Base-by-base conservation (phyloP, 2,329 filamentous ascomycete species). In the Rhinocladiella similis region DNA sequence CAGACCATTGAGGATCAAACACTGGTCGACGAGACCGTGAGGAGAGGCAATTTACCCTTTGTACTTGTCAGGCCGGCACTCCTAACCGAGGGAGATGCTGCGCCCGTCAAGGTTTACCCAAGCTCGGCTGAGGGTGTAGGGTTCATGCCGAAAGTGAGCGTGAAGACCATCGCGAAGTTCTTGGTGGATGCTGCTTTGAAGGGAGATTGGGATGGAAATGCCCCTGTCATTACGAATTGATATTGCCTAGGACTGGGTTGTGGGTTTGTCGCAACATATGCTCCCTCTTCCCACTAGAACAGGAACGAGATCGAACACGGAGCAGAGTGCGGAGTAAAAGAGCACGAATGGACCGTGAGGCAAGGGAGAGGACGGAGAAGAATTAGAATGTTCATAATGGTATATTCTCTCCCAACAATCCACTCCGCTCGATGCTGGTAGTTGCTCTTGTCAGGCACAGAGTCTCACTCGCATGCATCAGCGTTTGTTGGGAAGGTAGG, bases 1-100 rank as follows among this genome's bases (percentile, higher is more conserved):
- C 68, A 74, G 27, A 76, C 75, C 46, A 73, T 76, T 25, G 67
- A 74, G 1, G 81, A 83, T 53, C 81, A 83, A 56, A 71, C 76
- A 47, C 66, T 69, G 29, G 73, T 80, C 35, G 79, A 81, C 36
- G 53, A 61, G 12, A 69, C 77, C 61, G 68, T 80, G 1, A 72
- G 72, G 47, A 68, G 62, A 12, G 72, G 67, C 1, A 13, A 33
- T 12, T 63, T 74, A 3, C 65, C 70, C 3, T 78, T 70, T 63
- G 76, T 80, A 2, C 50, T 81, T n/a, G 76, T 76, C 3, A 69
- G 77, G 2, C 76, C 79, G 3, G 67, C 69, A 1, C 73, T 77
- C 50, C 65, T 82, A 58, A 70, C 70, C 1, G 75, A 76, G 1
- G 75, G 71, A 0, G 71, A 72, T 3, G 65, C 65, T 1, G 52